Evolutionary conservation across 768 basidiomycete genomes (phyloP), one percentile per base, ranked within the genome.

Genomic region (Kwoniella sp.): DNA sequence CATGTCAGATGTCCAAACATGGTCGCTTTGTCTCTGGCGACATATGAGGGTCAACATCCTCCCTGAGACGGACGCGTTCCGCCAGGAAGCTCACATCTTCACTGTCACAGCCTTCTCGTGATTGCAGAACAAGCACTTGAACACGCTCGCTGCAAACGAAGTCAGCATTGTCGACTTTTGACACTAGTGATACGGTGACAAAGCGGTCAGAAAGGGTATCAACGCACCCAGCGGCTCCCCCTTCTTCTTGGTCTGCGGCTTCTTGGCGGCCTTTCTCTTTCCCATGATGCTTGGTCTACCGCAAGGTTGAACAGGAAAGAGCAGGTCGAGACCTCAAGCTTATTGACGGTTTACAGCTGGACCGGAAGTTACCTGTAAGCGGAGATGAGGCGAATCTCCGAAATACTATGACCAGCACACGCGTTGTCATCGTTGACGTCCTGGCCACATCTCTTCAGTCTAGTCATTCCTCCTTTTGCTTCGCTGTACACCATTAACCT

Each of bases 1-100:
- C 72, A 73, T n/a, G 53, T 52, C 84, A 88, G 80, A 65, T 81
- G 85, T 46, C 89, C 83, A 69, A 88, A 89, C 83, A 90, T 90
- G 63, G 85, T 59, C 40, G 62, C 56, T 25, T 71, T 73, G 38
- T 73, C 69, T 17, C 71, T 66, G 32, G 34, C 34, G 14, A 15
- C 14, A 36, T 5, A 36, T 36, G 34, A 9, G 19, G 37, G 15
- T 20, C 19, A 38, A 38, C 37, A n/a, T n/a, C n/a, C n/a, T n/a
- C n/a, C n/a, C n/a, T n/a, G n/a, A n/a, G n/a, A n/a, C n/a, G n/a
- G n/a, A n/a, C n/a, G n/a, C n/a, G n/a, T n/a, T n/a, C n/a, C n/a
- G 29, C 14, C 23, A 17, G 1, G 7, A 4, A 5, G 56, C 67
- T 25, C 22, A 70, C 69, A 73, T 29, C 20, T 59, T 65, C 47